Percentiles rank a stretch among this genome's conserved stretches.
phyloP scores from a whole-genome alignment of 225 moss, liverwort and hornwort species.

The Thuidium tamariscinum region DNA sequence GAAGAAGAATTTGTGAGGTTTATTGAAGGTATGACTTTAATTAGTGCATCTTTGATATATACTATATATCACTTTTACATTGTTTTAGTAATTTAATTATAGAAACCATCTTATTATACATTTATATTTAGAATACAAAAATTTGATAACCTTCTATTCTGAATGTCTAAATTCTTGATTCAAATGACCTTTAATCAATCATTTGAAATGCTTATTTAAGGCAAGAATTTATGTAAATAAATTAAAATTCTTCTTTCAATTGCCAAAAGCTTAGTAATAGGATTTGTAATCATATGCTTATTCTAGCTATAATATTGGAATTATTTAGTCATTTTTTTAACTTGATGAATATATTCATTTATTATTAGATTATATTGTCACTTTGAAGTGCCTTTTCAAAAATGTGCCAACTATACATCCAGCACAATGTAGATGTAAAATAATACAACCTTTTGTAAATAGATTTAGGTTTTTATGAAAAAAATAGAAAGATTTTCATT shows the following conservation, averaged over 20 bases:
- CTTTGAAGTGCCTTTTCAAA: neutral
- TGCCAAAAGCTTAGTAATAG: too few species aligned
- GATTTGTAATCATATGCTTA: neutral
- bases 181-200: neutral
- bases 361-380: neutral
- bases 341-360: neutral
- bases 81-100: neutral
- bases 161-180: neutral
- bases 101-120: neutral
- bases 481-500: neutral
- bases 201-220: neutral
- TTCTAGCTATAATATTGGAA: neutral
- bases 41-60: neutral
- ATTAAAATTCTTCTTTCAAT: accelerated
- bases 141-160: neutral
- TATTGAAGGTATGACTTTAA: neutral
- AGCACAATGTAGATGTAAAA: accelerated
- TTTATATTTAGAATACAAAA: neutral
- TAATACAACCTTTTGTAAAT: neutral
- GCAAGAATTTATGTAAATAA: neutral
- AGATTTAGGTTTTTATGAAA: neutral
- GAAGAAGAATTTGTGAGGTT: neutral
- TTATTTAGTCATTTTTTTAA: neutral
- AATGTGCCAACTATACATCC: accelerated
- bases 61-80: too few species aligned